Evolutionary conservation across 371 early-diverging fungal genomes (phyloP).

Genomic region (Sporodiniella umbellata): DNA sequence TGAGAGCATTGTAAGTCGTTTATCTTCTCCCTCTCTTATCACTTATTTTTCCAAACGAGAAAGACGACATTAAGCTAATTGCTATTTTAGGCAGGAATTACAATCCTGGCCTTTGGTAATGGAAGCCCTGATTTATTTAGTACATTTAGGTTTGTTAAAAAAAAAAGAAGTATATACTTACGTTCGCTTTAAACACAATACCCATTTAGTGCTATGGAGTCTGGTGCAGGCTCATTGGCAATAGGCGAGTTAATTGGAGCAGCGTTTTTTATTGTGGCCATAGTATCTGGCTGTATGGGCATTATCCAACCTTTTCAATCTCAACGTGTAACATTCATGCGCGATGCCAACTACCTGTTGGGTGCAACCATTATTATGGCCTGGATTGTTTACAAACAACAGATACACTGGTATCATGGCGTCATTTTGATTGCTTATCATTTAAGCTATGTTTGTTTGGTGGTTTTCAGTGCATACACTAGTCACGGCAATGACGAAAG

Average conservation of each 20-base stretch:
- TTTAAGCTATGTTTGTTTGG: constrained; percentile 49
- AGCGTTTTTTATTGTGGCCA: constrained; percentile 70
- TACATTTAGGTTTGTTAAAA: constrained; percentile 56
- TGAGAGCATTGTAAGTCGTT: constrained; percentile 60
- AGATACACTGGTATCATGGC: constrained; percentile 62
- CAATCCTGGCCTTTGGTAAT: constrained; percentile 83
- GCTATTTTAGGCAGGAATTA: constrained; percentile 70
- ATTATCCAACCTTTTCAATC: constrained; percentile 67
- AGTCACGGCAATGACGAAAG: background rate
- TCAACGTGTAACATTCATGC: constrained; percentile 57
- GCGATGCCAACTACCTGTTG: constrained; percentile 70
- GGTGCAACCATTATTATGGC: constrained; percentile 60
- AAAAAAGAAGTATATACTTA: background rate
- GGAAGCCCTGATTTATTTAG: constrained; percentile 82
- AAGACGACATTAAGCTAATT: too few species aligned
- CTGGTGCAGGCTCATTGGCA: constrained; percentile 72
- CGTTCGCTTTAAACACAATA: background rate
- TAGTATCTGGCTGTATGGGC: constrained; percentile 76
- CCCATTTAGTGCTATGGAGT: constrained; percentile 58
- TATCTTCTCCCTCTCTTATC: too few species aligned
- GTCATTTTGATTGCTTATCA: constrained; percentile 54
- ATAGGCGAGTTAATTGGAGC: constrained; percentile 82
- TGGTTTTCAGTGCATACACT: constrained; percentile 32
- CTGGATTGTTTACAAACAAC: constrained; percentile 59
- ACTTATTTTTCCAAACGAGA: too few species aligned